Conservation (phyloP, 805 yeast genomes). For the Candida ascalaphidarum region DNA sequence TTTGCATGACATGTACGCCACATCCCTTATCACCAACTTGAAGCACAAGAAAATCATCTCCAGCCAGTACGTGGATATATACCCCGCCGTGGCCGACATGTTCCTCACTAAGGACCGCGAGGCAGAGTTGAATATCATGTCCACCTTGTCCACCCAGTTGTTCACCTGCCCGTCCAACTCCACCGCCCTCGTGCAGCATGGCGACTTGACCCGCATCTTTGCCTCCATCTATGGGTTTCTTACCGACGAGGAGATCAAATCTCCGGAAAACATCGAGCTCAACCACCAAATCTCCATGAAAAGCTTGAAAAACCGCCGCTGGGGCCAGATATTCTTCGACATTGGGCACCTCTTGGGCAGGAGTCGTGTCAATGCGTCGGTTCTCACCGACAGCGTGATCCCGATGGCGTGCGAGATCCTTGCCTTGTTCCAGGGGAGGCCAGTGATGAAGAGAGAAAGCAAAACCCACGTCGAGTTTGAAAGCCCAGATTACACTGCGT, state of each 20-base stretch:
- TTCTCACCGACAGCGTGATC: slow-evolving; percentile 39
- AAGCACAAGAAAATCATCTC: slow-evolving; percentile 51
- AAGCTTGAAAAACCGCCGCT: slow-evolving; percentile 57
- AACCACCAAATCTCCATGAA: slow-evolving; percentile 30
- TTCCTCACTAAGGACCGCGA: slow-evolving; percentile 74
- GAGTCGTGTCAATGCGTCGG: slow-evolving; percentile 43
- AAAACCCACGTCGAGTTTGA: slow-evolving; percentile 86
- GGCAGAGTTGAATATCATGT: slow-evolving; percentile 72
- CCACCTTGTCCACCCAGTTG: slow-evolving; percentile 71
- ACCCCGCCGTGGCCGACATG: slow-evolving; percentile 66
- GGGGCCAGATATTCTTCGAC: slow-evolving; percentile 76
- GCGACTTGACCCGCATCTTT: slow-evolving; percentile 54
- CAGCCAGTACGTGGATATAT: slow-evolving; percentile 76
- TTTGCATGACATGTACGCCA: slow-evolving; percentile 57
- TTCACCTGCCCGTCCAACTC: slow-evolving; percentile 87
- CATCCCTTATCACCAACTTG: slow-evolving; percentile 54
- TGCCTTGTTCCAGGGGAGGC: slow-evolving; percentile 67
- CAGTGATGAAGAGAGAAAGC: slow-evolving; percentile 67
- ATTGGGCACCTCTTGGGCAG: slow-evolving; percentile 70
- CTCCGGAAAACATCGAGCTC: slow-evolving; percentile 34
- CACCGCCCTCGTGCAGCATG: slow-evolving; percentile 50
- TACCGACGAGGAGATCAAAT: slow-evolving; percentile 41
- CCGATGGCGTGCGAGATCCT: slow-evolving; percentile 58
- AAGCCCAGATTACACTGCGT: slow-evolving; percentile 70
- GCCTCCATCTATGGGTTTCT: slow-evolving; percentile 58